Conservation (phyloP, 768 basidiomycete species). For the Baorangia bicolor region DNA sequence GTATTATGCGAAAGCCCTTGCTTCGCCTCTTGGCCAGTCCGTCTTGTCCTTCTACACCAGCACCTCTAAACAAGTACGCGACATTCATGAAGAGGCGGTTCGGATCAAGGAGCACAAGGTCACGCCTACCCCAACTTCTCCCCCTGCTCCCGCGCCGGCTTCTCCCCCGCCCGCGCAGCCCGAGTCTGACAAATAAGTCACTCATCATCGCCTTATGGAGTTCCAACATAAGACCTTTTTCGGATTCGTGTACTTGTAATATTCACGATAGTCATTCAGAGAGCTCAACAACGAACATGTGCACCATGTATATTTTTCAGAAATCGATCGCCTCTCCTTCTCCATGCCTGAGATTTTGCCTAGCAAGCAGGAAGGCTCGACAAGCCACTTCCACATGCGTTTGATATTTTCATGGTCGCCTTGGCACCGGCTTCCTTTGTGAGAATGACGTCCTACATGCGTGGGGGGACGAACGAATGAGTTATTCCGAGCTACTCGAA, state of each 20-base stretch:
- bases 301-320: not conserved
- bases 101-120: conserved; percentile 72
- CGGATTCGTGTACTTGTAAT: conserved; percentile 9
- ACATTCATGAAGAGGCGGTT: conserved; percentile 91
- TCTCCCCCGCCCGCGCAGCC: conserved; percentile 9
- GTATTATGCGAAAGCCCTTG: conserved; percentile 78
- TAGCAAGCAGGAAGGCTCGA: not conserved
- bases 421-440: not conserved
- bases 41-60: conserved; percentile 82
- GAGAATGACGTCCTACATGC: conserved; percentile 6
- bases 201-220: not conserved
- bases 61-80: conserved; percentile 83
- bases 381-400: conserved; percentile 6
- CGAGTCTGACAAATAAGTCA: conserved; percentile 8
- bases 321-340: not conserved
- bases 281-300: not conserved
- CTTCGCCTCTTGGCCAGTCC: conserved; percentile 75
- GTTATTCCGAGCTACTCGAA: too few species aligned
- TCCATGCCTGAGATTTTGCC: too few species aligned
- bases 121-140: conserved; percentile 11
- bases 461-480: not conserved
- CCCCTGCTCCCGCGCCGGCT: conserved; percentile 5
- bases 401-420: not conserved
- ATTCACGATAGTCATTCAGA: conserved; percentile 1
- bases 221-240: not conserved